Conservation (phyloP, 176 grass and related monocot genomes). For the Eragrostis curvula region DNA sequence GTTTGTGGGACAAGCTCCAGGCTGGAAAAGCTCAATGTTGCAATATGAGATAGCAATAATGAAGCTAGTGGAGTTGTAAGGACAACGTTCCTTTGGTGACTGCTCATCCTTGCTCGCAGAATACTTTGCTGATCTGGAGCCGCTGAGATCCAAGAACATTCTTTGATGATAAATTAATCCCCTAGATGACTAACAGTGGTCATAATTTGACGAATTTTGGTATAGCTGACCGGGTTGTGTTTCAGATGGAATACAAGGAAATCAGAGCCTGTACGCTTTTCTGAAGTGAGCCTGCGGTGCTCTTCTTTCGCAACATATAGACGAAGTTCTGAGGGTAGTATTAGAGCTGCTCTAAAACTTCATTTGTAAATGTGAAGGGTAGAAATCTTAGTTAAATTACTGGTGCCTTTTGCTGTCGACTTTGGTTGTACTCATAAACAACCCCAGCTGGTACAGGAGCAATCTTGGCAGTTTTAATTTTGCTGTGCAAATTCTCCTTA, state of each 20-base stretch:
- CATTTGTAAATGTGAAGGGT: constrained; percentile 44
- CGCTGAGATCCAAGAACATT: background rate
- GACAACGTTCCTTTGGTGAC: background rate
- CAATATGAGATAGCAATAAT: constrained; percentile 82
- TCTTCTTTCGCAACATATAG: constrained; percentile 25
- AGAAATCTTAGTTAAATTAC: constrained; percentile 39
- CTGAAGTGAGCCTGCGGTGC: background rate
- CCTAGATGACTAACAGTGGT: constrained; percentile 41
- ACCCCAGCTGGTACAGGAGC: constrained; percentile 31
- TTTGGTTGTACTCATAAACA: constrained; percentile 34
- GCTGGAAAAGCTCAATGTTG: constrained; percentile 75
- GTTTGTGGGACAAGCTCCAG: constrained; percentile 93
- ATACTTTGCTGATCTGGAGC: constrained; percentile 18
- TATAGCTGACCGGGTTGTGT: constrained; percentile 30
- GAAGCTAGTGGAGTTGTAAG: background rate
- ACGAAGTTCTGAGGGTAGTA: constrained; percentile 20
- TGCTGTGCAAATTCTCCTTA: constrained; percentile 19
- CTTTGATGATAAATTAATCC: constrained; percentile 30
- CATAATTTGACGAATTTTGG: background rate
- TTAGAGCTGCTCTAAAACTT: constrained; percentile 33
- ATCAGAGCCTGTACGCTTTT: constrained; percentile 20
- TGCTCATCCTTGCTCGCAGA: background rate
- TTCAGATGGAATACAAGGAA: constrained; percentile 35
- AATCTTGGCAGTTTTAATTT: constrained; percentile 33
- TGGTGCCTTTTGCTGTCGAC: constrained; percentile 30